Conservation (phyloP, 805 yeast species). For the Barnettozyma salicaria region DNA sequence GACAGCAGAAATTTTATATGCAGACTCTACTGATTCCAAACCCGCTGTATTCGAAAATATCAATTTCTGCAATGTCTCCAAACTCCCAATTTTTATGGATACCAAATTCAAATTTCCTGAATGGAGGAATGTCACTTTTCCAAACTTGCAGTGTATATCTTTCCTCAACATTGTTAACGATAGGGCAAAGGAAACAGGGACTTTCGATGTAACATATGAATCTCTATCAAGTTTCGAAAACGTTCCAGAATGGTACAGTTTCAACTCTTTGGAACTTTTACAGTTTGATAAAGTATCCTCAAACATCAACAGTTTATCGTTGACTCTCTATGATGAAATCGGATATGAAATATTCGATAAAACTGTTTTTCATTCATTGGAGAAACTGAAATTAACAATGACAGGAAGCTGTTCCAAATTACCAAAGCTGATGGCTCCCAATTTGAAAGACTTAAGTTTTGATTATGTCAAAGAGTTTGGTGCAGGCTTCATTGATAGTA, state of each 20-base stretch:
- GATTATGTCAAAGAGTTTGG: not conserved
- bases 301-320: not conserved
- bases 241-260: not conserved
- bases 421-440: not conserved
- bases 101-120: not conserved
- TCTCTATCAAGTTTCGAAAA: not conserved
- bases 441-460: not conserved
- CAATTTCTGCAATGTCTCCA: not conserved
- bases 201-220: not conserved
- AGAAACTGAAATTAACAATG: not conserved
- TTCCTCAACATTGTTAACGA: conserved; percentile 2
- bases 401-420: not conserved
- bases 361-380: not conserved
- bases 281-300: not conserved
- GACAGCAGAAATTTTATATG: not conserved
- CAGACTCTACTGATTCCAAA: not conserved
- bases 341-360: not conserved
- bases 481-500: not conserved
- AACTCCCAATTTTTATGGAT: not conserved
- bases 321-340: not conserved
- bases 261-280: not conserved
- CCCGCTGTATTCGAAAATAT: conserved; percentile 2
- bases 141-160: not conserved
- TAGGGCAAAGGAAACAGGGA: not conserved
- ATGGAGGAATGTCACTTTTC: not conserved